These are phyloP conservation scores for Pseudogymnoascus sp. DNA, from an alignment of 2,329 filamentous ascomycete species.

Conservation along the genomic window DNA sequence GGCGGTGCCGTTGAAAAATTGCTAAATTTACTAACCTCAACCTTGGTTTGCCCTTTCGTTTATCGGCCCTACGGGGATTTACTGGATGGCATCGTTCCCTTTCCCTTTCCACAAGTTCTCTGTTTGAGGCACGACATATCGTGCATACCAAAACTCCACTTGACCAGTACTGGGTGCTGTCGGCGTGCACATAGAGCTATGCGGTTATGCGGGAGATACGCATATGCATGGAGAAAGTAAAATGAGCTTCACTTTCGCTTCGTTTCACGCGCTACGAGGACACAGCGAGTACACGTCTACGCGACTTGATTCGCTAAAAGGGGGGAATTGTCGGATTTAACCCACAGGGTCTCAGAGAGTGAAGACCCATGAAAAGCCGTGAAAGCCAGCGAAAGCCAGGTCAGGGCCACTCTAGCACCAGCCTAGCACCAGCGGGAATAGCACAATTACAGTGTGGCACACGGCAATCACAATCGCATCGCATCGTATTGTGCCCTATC, in stretches of 20 bases:
- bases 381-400: not conserved
- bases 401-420: not conserved
- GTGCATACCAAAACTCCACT: not conserved
- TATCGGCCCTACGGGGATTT: not conserved
- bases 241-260: constrained; percentile 3
- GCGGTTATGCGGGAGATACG: constrained; percentile 3
- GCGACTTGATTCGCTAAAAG: not conserved
- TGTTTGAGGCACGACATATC: not conserved
- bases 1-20: constrained; percentile 1
- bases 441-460: not conserved
- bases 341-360: not conserved
- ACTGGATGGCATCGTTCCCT: not conserved
- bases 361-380: not conserved
- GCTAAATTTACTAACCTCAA: not conserved
- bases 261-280: not conserved
- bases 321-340: not conserved
- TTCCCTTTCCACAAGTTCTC: not conserved
- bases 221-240: constrained; percentile 5
- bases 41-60: not conserved
- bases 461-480: not conserved
- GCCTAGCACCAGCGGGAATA: not conserved
- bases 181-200: not conserved
- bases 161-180: not conserved
- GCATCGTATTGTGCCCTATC: not conserved
- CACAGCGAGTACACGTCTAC: not conserved